These are phyloP conservation scores for Xylaria sp. DNA, from an alignment of 2,329 filamentous ascomycete species.

Conservation along the genomic window DNA sequence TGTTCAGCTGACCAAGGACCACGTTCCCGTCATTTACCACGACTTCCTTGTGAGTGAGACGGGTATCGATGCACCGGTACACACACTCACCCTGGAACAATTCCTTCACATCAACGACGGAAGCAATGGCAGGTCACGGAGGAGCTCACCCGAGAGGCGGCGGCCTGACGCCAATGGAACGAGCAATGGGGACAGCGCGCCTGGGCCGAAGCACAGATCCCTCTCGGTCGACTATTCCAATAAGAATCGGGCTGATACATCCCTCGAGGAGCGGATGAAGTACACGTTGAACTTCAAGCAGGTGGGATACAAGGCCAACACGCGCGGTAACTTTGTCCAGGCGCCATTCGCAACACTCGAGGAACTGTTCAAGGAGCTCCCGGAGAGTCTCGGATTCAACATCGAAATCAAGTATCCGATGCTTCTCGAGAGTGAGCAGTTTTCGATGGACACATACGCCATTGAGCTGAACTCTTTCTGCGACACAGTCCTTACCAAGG, in stretches of 20 bases:
- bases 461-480: slow-evolving; percentile 96
- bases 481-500: slow-evolving; percentile 83
- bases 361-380: slow-evolving; percentile 82
- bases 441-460: slow-evolving; percentile 94
- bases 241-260: slow-evolving; percentile 34
- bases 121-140: slow-evolving; percentile 39
- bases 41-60: slow-evolving; percentile 98
- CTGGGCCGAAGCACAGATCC: slow-evolving; percentile 42
- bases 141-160: slow-evolving; percentile 25
- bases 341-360: slow-evolving; percentile 92
- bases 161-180: slow-evolving; percentile 27
- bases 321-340: slow-evolving; percentile 89
- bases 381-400: slow-evolving; percentile 84
- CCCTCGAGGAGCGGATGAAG: slow-evolving; percentile 80
- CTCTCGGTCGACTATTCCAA: slow-evolving; percentile 49
- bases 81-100: slow-evolving; percentile 90
- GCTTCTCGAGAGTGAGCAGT: slow-evolving; percentile 89
- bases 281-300: slow-evolving; percentile 92
- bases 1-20: slow-evolving; percentile 97
- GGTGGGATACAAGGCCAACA: slow-evolving; percentile 95
- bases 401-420: slow-evolving; percentile 99
- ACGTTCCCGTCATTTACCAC: slow-evolving; percentile 96
- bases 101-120: slow-evolving; percentile 79
- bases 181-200: slow-evolving; percentile 27
- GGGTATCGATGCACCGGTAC: slow-evolving; percentile 92